Evolutionary conservation across 164 flowering plant species (phyloP), one percentile per base, ranked within the genome.

Genomic region (Platanus orientalis): DNA sequence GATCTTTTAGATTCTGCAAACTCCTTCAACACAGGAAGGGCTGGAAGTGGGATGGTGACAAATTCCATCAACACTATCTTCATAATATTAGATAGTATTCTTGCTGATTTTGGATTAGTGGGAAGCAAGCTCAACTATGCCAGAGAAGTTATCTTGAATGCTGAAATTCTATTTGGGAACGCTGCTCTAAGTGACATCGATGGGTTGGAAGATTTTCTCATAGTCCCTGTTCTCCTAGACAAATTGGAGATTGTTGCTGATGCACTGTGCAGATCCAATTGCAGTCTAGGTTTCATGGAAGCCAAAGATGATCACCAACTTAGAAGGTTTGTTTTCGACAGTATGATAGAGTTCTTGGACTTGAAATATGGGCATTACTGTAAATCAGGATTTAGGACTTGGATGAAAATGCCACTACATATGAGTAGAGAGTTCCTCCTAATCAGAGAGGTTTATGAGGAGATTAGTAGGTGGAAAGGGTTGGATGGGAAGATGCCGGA

Each of bases 271-370:
- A 62, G 61, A 60, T 56, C 65, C 10, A 28, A 34, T 16, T 57
- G 62, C 51, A 61, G 67, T 25, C 50, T 60, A 53, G 77, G 77
- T 40, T 68, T 75, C 52, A 72, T 72, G 60, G 82, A 74, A 24
- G 60, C 66, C 54, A 75, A 76, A 51, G 75, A 71, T 16, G 70
- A 64, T 29, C 53, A 62, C 58, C 81, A 71, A 13, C 69, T 73
- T 7, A 80, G 71, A 52, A 67, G 72, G 40, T 89, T 92, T 64
- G 76, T 81, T n/a, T 81, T 92, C 16, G 95, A 88, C 66, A 79
- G 75, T 63, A 26, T 80, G 42, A 58, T 86, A 54, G 95, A 92
- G 49, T 83, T 57, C 57, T 60, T 92, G 21, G 88, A 83, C 45
- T 61, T 73, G 13, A 82, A 75, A 54, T 83, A 78, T 60, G 57